These are phyloP conservation scores for Singerocomus rubriflavus DNA, from an alignment of 1,284 basidiomycete species.

Conservation along the genomic window DNA sequence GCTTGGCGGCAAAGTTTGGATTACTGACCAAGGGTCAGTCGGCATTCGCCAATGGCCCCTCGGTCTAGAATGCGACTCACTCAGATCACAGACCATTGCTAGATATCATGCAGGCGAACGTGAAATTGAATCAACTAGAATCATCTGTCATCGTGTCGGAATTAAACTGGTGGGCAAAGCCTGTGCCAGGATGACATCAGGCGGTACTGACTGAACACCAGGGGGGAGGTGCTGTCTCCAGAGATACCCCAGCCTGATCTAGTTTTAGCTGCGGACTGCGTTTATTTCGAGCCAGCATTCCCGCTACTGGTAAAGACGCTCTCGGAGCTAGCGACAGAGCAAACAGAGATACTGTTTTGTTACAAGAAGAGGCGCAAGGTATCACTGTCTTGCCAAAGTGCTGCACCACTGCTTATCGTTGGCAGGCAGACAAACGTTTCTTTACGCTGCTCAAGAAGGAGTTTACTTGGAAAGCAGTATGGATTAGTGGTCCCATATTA, in stretches of 20 bases:
- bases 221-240: conserved; percentile 52
- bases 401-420: conserved; percentile 4
- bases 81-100: conserved; percentile 58
- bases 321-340: conserved; percentile 53
- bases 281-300: conserved; percentile 95
- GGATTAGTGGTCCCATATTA: conserved; percentile 1
- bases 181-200: conserved; percentile 1
- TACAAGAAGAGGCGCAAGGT: conserved; percentile 94
- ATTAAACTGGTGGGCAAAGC: conserved; percentile 67
- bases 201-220: conserved; percentile 26
- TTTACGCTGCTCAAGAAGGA: conserved; percentile 79
- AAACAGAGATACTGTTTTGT: conserved; percentile 80
- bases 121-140: conserved; percentile 58
- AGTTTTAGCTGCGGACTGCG: conserved; percentile 87
- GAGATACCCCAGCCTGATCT: conserved; percentile 54
- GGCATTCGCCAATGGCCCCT: conserved; percentile 8
- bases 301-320: conserved; percentile 84
- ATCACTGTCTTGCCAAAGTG: background rate
- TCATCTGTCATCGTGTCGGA: conserved; percentile 58
- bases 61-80: conserved; percentile 19
- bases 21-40: conserved; percentile 88
- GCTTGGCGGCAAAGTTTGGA: conserved; percentile 64
- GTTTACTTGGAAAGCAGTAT: conserved; percentile 76
- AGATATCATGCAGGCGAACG: conserved; percentile 72
- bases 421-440: conserved; percentile 87